phyloP scores from a whole-genome alignment of 352 stramenopile species.

The Phytophthora crassamura region DNA sequence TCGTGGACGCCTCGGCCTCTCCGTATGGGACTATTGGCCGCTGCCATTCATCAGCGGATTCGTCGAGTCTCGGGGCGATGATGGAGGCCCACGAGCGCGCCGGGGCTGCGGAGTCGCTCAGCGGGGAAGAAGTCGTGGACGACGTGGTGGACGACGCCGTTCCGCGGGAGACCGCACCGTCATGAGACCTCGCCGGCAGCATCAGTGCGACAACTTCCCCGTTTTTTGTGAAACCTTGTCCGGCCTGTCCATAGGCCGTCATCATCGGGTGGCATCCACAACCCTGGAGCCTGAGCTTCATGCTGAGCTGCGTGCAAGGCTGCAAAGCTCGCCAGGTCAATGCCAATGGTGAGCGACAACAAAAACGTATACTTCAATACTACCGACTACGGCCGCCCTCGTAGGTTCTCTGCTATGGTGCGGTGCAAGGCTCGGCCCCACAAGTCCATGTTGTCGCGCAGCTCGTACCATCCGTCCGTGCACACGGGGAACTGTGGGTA shows the following conservation, averaged over 20 bases:
- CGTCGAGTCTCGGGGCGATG: constrained; percentile 1
- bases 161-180: background rate
- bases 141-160: constrained; percentile 22
- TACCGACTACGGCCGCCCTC: background rate
- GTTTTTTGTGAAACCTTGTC: constrained; percentile 3
- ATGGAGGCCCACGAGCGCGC: constrained; percentile 19
- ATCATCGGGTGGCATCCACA: constrained; percentile 9
- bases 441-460: constrained; percentile 40
- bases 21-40: background rate
- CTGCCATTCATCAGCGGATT: too few species aligned
- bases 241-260: background rate
- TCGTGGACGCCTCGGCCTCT: too few species aligned
- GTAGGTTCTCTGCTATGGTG: constrained; percentile 32
- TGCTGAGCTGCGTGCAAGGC: too few species aligned
- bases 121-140: constrained; percentile 16
- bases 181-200: background rate
- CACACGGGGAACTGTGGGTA: constrained; percentile 37
- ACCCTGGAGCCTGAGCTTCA: too few species aligned
- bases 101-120: constrained; percentile 2
- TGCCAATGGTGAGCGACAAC: background rate
- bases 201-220: background rate
- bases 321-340: background rate
- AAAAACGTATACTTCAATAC: background rate
- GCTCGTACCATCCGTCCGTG: constrained; percentile 37
- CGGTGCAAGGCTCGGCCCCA: constrained; percentile 36